Evolutionary conservation across 352 stramenopile genomes (phyloP), one percentile per base, ranked within the genome.

Genomic region (Globisporangium paroecandrum): DNA sequence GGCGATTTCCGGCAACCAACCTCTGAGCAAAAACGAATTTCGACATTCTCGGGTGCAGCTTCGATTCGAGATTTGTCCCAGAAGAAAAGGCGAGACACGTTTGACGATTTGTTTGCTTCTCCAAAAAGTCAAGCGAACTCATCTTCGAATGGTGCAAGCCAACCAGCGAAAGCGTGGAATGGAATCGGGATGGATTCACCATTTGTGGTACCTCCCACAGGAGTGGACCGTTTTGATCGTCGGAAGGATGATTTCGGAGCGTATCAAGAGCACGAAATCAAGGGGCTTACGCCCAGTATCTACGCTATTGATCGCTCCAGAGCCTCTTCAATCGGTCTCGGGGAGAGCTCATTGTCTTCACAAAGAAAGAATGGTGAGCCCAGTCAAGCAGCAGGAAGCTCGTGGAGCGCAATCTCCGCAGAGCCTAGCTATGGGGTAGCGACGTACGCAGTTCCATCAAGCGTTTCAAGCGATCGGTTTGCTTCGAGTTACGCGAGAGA

Each of bases 101-200:
- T 94, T 67, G 83, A 92, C 68, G 78, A 86, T 60, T 67, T 94
- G 18, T 94, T 94, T 27, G 78, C 83, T 36, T 89, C 82, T n/a
- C 83, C 85, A 13, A 84, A 77, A 62, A 63, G 46, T 20, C 36
- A 64, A 24, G 32, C 27, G 9, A 20, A 25, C 18, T 22, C 34
- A 15, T n/a, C 49, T 15, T 47, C 56, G 13, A 54, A 18, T 38
- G 43, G 18, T 29, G n/a, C 32, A 24, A 41, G 25, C 46, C 34
- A 63, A 15, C 41, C 64, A 2, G 41, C 47, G 2, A 53, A 58
- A n/a, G 54, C 67, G 8, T 76, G 70, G 70, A 51, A 51, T 27
- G 56, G 49, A 2, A 54, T 73, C 7, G n/a, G 66, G 49, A 51
- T 27, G 56, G 49, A 6, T 32, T 73, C 18, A 15, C 36, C 4